Conservation (phyloP, 768 basidiomycete species). For the Astraeus odoratus region DNA sequence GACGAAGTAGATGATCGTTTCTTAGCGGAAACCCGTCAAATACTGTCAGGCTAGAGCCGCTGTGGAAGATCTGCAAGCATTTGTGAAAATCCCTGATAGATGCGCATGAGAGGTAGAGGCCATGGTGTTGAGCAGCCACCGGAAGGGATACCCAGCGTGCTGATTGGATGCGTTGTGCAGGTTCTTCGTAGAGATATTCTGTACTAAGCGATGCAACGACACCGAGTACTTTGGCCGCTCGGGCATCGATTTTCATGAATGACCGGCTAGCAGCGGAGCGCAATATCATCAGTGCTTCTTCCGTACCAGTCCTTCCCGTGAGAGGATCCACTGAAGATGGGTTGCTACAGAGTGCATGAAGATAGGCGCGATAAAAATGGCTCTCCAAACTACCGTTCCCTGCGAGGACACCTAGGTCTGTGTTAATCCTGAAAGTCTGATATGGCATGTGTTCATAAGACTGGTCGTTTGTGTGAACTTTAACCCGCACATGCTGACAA, state of each 20-base stretch:
- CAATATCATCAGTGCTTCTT: conserved; percentile 36
- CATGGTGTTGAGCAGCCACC: too few species aligned
- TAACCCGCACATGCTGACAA: conserved; percentile 12
- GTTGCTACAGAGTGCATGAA: conserved; percentile 38
- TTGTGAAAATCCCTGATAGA: not conserved
- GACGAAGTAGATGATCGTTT: conserved; percentile 11
- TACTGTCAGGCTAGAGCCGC: not conserved
- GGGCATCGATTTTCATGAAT: conserved; percentile 29
- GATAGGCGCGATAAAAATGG: conserved; percentile 32
- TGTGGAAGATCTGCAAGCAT: not conserved
- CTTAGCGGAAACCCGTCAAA: conserved; percentile 11
- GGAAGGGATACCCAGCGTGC: too few species aligned
- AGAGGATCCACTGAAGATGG: conserved; percentile 38
- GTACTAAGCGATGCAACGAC: too few species aligned
- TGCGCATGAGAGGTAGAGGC: too few species aligned
- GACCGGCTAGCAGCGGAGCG: conserved; percentile 32
- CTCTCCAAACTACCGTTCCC: conserved; percentile 20
- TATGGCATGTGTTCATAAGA: conserved; percentile 10
- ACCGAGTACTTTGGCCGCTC: conserved; percentile 27
- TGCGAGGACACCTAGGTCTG: conserved; percentile 22
- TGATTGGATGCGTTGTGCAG: too few species aligned
- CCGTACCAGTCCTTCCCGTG: conserved; percentile 36
- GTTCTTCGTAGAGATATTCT: too few species aligned
- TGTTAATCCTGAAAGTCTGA: conserved; percentile 25
- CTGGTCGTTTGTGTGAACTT: conserved; percentile 1